Percentiles rank a stretch among this genome's conserved stretches.
Evolutionary conservation across 2,329 filamentous ascomycete species (phyloP).

Genomic region (Leptosphaerulina australis): DNA sequence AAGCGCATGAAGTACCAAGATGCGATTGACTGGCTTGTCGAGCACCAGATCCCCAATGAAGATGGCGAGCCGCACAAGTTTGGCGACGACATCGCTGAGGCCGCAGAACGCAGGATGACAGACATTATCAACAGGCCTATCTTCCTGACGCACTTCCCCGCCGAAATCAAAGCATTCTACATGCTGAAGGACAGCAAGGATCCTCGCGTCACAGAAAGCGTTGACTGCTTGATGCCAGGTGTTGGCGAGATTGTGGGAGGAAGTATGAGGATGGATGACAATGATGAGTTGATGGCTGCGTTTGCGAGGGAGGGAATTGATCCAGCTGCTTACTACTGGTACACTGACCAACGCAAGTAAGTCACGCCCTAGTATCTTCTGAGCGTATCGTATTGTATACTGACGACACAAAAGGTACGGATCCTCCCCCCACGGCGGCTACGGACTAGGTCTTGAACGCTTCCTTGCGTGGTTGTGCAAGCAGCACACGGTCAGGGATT

Average conservation of each 20-base stretch:
- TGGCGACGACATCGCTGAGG: conserved; percentile 97
- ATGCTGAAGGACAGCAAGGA: conserved; percentile 90
- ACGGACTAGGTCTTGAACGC: conserved; percentile 89
- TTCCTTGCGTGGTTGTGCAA: conserved; percentile 72
- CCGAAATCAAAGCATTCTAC: conserved; percentile 98
- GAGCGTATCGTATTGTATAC: too few relatives aligned
- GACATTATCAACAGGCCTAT: conserved; percentile 95
- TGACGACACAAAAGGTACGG: too few relatives aligned
- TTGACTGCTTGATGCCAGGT: conserved; percentile 87
- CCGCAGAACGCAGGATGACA: conserved; percentile 95
- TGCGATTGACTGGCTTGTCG: conserved; percentile 90
- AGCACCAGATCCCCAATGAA: conserved; percentile 91
- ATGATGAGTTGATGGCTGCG: conserved; percentile 81
- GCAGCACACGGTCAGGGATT: conserved; percentile 69
- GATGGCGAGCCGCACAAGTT: conserved; percentile 88
- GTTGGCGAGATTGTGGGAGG: conserved; percentile 97
- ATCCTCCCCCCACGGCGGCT: conserved; percentile 88
- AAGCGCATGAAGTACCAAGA: conserved; percentile 93
- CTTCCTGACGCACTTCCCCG: conserved; percentile 95
- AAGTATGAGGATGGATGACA: conserved; percentile 93
- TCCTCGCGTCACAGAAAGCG: conserved; percentile 84
- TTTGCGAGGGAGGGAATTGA: conserved; percentile 88
- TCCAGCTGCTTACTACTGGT: conserved; percentile 93
- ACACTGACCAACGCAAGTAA: conserved; percentile 94
- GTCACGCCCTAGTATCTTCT: too few relatives aligned